Base-by-base conservation (phyloP, 371 early-diverging fungal species). In the Haplosporangium sp. region DNA sequence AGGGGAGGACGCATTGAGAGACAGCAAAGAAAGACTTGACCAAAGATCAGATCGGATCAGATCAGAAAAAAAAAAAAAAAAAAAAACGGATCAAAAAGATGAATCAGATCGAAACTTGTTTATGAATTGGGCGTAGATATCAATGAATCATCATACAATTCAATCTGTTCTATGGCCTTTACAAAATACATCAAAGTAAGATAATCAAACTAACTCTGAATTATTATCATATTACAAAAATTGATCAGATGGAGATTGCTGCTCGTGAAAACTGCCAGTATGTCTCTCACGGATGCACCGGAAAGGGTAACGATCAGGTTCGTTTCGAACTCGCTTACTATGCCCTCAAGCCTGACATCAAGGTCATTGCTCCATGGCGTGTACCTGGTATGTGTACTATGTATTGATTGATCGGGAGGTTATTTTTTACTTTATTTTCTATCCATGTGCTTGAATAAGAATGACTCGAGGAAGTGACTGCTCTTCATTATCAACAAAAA, bases 241-340 rank as follows among this genome's bases (percentile, higher is more conserved):
- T 13, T 13, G 8, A 57, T 57, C 59, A 97, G 89, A 97, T 98
- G 69, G 95, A 95, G 74, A 94, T 98, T 71, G 99, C 99, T 61
- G 87, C 89, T 71, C 87, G 86, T 45, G 99, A 98, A 87, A 93
- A 92, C 67, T 97, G 97, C 88, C 91, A 94, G 61, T 94, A 85
- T 82, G 97, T 98, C 11, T 94, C 97, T 42, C 99, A 98, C 88
- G 98, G 99, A 50, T 98, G 98, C 91, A 98, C 99, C 44, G 98
- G 98, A 72, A 98, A 98, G 89, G 98, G 99, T 68, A 98, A 98
- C 89, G 99, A 98, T 84, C 99, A 98, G 87, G 98, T 98, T 71
- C 96, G 99, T 62, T 98, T 98, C 85, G 99, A 98, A 86, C 90
- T 98, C 59, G 98, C 96, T 47, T 98, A 96, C 92, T 96, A 97